A percentile compares a stretch with the other conserved stretches of the same genome.
phyloP scores from a whole-genome alignment of 495 filamentous ascomycete species.

The Hamigera avellanea region DNA sequence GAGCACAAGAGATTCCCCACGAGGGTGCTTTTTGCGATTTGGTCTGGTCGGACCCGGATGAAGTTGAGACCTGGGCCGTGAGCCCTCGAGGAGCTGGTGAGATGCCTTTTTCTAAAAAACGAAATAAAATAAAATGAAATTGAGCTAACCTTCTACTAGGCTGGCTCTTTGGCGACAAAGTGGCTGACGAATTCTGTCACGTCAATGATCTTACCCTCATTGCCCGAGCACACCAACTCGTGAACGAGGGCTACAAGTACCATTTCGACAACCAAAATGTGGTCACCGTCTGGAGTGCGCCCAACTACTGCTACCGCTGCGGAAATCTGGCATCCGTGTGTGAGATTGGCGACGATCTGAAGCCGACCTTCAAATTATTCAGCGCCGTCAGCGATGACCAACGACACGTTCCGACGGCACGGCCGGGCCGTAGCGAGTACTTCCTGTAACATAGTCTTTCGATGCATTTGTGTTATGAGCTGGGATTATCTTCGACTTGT shows the following conservation, averaged over 20 bases:
- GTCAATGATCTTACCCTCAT: slow-evolving; percentile 93
- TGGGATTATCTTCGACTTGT: slow-evolving; percentile 9
- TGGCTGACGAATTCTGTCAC: slow-evolving; percentile 97
- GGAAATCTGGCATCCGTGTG: slow-evolving; percentile 97
- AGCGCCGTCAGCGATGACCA: slow-evolving; percentile 86
- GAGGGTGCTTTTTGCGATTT: slow-evolving; percentile 97
- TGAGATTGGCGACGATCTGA: slow-evolving; percentile 74
- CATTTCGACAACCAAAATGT: slow-evolving; percentile 94
- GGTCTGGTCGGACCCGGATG: slow-evolving; percentile 97
- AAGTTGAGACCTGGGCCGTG: slow-evolving; percentile 96
- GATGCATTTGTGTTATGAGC: slow-evolving; percentile 6
- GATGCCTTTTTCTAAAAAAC: slow-evolving; percentile 1
- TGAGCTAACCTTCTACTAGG: slow-evolving; percentile 25
- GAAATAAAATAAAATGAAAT: not conserved
- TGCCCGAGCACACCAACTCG: slow-evolving; percentile 89
- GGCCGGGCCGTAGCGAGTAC: slow-evolving; percentile 81
- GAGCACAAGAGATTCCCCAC: slow-evolving; percentile 95
- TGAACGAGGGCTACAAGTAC: slow-evolving; percentile 98
- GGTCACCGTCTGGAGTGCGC: slow-evolving; percentile 97
- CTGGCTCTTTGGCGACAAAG: slow-evolving; percentile 96
- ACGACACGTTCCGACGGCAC: slow-evolving; percentile 70
- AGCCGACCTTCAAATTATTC: slow-evolving; percentile 89
- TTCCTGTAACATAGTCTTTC: slow-evolving; percentile 58
- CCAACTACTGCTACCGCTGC: slow-evolving; percentile 98
- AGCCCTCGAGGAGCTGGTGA: slow-evolving; percentile 77